A percentile compares a stretch with the other conserved stretches of the same genome.
Conservation (phyloP, 2,329 filamentous ascomycete species). For the Triangularia setosa region DNA sequence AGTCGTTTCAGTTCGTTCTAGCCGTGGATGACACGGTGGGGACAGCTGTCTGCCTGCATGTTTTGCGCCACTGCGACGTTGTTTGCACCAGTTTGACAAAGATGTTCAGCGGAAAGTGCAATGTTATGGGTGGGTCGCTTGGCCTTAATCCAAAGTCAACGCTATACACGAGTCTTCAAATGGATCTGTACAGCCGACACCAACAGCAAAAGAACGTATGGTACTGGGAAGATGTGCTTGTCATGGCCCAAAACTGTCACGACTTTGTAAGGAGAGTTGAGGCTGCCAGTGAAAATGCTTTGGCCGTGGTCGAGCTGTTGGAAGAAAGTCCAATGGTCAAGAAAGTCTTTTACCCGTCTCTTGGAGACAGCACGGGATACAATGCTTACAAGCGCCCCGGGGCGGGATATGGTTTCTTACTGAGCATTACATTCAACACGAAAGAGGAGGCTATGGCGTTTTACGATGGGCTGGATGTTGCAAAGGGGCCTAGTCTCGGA, state of each 20-base stretch:
- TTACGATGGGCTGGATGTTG: slow-evolving; percentile 21
- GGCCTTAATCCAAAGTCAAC: slow-evolving; percentile 4
- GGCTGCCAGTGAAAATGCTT: slow-evolving; percentile 17
- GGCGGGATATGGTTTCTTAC: slow-evolving; percentile 20
- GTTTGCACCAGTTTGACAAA: slow-evolving; percentile 25
- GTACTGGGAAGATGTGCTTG: slow-evolving; percentile 19
- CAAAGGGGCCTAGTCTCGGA: slow-evolving; percentile 26
- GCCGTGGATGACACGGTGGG: slow-evolving; percentile 25
- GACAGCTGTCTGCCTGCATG: slow-evolving; percentile 12
- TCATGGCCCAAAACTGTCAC: slow-evolving; percentile 21
- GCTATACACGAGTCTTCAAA: background rate
- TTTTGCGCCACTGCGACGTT: slow-evolving; percentile 15
- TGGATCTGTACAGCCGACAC: background rate
- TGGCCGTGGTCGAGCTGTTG: slow-evolving; percentile 8
- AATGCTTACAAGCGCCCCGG: slow-evolving; percentile 7
- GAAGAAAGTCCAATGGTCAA: background rate
- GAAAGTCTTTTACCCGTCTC: slow-evolving; percentile 22
- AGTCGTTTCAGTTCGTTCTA: slow-evolving; percentile 8
- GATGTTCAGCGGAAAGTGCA: slow-evolving; percentile 24
- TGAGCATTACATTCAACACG: slow-evolving; percentile 19
- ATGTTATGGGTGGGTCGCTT: slow-evolving; percentile 24
- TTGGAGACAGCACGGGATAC: slow-evolving; percentile 4
- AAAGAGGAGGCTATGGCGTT: slow-evolving; percentile 16
- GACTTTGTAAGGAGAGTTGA: slow-evolving; percentile 15
- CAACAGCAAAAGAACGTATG: slow-evolving; percentile 7